phyloP scores from a whole-genome alignment of 352 stramenopile species.

The Phytophthora fragariaefolia region DNA sequence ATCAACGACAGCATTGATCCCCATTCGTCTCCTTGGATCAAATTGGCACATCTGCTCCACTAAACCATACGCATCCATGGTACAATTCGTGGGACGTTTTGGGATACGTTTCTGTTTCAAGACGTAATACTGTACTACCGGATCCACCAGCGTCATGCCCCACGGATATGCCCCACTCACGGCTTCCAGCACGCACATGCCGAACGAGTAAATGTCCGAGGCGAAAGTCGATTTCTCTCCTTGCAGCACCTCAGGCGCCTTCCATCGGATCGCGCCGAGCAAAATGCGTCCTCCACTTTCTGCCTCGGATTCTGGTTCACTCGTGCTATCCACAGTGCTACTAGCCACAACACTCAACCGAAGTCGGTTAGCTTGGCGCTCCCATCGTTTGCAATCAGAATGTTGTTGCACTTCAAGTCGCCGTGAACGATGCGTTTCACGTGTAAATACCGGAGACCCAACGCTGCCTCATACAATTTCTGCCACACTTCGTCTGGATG shows the following conservation, averaged over 20 bases:
- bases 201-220: slow-evolving; percentile 42
- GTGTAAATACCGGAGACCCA: slow-evolving; percentile 29
- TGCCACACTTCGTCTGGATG: slow-evolving; percentile 11
- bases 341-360: slow-evolving; percentile 16
- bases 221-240: slow-evolving; percentile 7
- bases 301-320: neutral
- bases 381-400: slow-evolving; percentile 21
- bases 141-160: slow-evolving; percentile 10
- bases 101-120: neutral
- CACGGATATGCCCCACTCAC: slow-evolving; percentile 22
- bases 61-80: neutral
- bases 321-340: neutral
- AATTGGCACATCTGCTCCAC: neutral
- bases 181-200: slow-evolving; percentile 22
- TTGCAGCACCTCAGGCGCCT: slow-evolving; percentile 22
- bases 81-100: neutral
- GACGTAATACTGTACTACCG: slow-evolving; percentile 7
- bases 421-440: slow-evolving; percentile 26
- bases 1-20: neutral
- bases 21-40: neutral
- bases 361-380: slow-evolving; percentile 32
- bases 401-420: slow-evolving; percentile 37
- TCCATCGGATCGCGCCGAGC: slow-evolving; percentile 24
- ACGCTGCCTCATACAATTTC: slow-evolving; percentile 24
- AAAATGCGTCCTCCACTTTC: neutral